Evolutionary conservation across 164 flowering plant genomes (phyloP).

Genomic region (Vitis rupestris): DNA sequence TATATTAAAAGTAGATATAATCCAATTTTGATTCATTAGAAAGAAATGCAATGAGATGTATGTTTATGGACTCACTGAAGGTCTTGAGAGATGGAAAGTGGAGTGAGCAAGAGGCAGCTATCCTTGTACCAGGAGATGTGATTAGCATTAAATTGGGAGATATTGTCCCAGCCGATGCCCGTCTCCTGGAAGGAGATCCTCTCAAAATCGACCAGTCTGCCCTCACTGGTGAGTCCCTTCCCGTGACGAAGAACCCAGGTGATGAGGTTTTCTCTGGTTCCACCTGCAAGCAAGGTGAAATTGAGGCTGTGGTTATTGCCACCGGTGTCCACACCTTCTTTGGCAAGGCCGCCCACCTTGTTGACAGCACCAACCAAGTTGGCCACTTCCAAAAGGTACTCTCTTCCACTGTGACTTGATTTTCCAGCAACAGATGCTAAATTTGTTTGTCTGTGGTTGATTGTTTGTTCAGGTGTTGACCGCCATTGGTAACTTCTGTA

Average conservation of each 20-base stretch:
- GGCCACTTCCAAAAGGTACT: slow-evolving; percentile 88
- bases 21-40: background rate
- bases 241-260: slow-evolving; percentile 70
- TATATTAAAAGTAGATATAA: background rate
- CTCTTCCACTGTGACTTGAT: background rate
- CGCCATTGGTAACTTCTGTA: slow-evolving; percentile 90
- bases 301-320: slow-evolving; percentile 85
- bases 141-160: slow-evolving; percentile 87
- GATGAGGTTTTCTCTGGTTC: slow-evolving; percentile 82
- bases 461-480: slow-evolving; percentile 59
- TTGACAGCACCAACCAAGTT: slow-evolving; percentile 81
- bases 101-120: slow-evolving; percentile 77
- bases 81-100: slow-evolving; percentile 75
- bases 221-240: slow-evolving; percentile 88
- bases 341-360: slow-evolving; percentile 93
- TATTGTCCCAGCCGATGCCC: slow-evolving; percentile 87
- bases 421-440: too few species aligned
- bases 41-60: background rate
- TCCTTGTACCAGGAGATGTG: slow-evolving; percentile 82
- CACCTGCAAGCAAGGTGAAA: slow-evolving; percentile 93
- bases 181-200: slow-evolving; percentile 85
- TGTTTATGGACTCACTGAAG: slow-evolving; percentile 17
- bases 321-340: slow-evolving; percentile 93
- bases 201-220: slow-evolving; percentile 87
- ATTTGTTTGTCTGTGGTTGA: background rate